A percentile compares a stretch with the other conserved stretches of the same genome.
phyloP scores from a whole-genome alignment of 805 yeast species.

The Candida hispaniensis region DNA sequence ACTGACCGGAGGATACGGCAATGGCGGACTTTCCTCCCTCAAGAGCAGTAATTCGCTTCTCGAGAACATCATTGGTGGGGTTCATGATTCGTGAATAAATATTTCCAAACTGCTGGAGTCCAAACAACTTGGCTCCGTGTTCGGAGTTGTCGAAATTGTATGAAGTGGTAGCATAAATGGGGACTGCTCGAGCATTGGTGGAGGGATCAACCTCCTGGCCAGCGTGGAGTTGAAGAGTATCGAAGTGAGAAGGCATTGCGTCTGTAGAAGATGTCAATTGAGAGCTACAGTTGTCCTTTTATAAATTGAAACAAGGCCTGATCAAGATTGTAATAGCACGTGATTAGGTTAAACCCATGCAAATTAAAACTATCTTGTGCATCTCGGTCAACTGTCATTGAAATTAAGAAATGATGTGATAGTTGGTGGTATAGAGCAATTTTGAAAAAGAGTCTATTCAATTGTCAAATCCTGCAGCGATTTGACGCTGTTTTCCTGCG shows the following conservation, averaged over 20 bases:
- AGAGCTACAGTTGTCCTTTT: background rate
- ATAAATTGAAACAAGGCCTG: background rate
- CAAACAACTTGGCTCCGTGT: constrained; percentile 87
- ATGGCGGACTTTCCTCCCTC: constrained; percentile 89
- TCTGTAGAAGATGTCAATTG: background rate
- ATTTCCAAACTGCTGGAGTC: constrained; percentile 71
- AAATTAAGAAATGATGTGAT: too few relatives aligned
- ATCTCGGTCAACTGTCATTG: too few relatives aligned
- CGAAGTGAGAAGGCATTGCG: constrained; percentile 45
- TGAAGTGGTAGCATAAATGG: constrained; percentile 86
- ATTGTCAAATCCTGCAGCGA: too few relatives aligned
- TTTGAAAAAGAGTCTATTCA: too few relatives aligned
- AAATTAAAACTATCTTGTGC: too few relatives aligned
- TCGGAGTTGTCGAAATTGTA: constrained; percentile 78
- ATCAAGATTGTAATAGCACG: constrained; percentile 4
- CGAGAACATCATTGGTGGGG: constrained; percentile 88
- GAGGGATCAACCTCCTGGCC: constrained; percentile 68
- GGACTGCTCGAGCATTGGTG: constrained; percentile 76
- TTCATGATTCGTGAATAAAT: constrained; percentile 85
- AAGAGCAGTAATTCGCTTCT: constrained; percentile 81
- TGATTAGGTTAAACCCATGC: constrained; percentile 2
- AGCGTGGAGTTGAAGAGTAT: constrained; percentile 88
- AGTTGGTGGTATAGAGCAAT: too few relatives aligned
- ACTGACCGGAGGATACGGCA: constrained; percentile 91
- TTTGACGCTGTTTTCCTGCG: too few relatives aligned